These are phyloP conservation scores for Cytospora leucostoma DNA, from an alignment of 2,329 filamentous ascomycete species.

Conservation along the genomic window DNA sequence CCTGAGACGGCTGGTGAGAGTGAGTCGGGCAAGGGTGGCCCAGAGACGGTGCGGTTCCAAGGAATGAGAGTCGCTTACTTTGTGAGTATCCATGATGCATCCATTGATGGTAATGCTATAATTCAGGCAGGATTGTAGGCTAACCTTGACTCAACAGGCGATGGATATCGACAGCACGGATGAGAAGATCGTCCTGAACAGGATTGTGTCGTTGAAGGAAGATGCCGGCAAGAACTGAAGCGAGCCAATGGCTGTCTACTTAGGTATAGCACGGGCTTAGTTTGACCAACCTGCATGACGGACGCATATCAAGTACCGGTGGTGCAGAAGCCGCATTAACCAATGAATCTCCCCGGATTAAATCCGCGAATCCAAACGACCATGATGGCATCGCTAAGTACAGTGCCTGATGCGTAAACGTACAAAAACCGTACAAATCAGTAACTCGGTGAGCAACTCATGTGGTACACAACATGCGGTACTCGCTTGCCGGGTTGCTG, in stretches of 20 bases:
- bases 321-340: too few species aligned
- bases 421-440: too few species aligned
- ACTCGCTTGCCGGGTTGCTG: too few species aligned
- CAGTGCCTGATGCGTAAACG: too few species aligned
- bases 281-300: neutral
- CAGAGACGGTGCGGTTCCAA: slow-evolving; percentile 85
- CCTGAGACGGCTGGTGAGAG: slow-evolving; percentile 74
- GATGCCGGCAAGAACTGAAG: slow-evolving; percentile 65
- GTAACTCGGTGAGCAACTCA: too few species aligned
- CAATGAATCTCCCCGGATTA: too few species aligned
- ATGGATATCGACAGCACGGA: slow-evolving; percentile 78
- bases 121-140: neutral
- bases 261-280: neutral
- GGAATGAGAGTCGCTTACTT: slow-evolving; percentile 88
- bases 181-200: slow-evolving; percentile 83
- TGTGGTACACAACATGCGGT: too few species aligned
- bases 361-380: too few species aligned
- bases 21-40: slow-evolving; percentile 60
- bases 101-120: neutral
- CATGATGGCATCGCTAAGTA: too few species aligned
- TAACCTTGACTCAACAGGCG: slow-evolving; percentile 45
- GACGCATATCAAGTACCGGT: too few species aligned
- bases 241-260: too few species aligned
- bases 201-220: slow-evolving; percentile 90
- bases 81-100: slow-evolving; percentile 42